phyloP scores from a whole-genome alignment of 164 flowering plant species.

The Annona squamosa region DNA sequence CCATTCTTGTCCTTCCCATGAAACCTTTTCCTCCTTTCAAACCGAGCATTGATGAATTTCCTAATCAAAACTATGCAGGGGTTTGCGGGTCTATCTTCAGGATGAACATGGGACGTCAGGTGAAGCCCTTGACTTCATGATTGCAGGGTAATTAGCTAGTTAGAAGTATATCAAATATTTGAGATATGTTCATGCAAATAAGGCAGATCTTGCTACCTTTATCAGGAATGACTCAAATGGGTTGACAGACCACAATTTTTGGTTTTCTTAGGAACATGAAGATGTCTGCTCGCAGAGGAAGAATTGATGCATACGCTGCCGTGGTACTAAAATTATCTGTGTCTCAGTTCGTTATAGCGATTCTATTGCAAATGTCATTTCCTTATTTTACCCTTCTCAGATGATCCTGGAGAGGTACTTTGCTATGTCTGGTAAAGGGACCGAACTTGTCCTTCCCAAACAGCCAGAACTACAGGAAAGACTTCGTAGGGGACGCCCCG shows the following conservation, averaged over 20 bases:
- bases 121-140: constrained; percentile 54
- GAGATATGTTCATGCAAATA: neutral
- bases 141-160: constrained; percentile 37
- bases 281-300: constrained; percentile 21
- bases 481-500: constrained; percentile 38
- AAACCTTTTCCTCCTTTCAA: constrained; percentile 1
- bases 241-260: neutral
- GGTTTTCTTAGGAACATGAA: constrained; percentile 21
- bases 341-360: neutral
- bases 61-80: constrained; percentile 30
- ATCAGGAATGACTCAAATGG: neutral
- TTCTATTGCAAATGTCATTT: neutral
- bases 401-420: constrained; percentile 80
- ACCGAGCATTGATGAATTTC: constrained; percentile 6
- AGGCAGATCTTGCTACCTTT: neutral
- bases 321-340: constrained; percentile 32
- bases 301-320: constrained; percentile 68
- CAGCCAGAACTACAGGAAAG: constrained; percentile 50
- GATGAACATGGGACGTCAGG: constrained; percentile 79
- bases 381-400: constrained; percentile 25
- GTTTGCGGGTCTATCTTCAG: constrained; percentile 84
- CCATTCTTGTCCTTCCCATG: neutral
- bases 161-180: constrained; percentile 3
- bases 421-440: constrained; percentile 40
- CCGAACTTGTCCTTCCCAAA: constrained; percentile 71